Evolutionary conservation across 805 yeast species (phyloP).

Genomic region (Teunomyces atbi): DNA sequence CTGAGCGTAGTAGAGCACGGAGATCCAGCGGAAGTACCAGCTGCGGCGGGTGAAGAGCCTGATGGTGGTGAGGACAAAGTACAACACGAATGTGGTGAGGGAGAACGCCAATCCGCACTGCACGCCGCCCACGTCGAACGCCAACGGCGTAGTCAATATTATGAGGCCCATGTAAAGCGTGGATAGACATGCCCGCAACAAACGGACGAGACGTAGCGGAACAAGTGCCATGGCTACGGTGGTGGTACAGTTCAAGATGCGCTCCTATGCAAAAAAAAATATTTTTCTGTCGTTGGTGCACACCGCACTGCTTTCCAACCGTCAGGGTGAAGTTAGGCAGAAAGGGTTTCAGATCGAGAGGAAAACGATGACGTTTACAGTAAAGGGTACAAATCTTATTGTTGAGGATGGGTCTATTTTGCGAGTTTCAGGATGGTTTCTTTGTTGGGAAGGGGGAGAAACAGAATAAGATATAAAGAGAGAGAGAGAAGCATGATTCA

Average conservation of each 20-base stretch:
- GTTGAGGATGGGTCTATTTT: too few species aligned
- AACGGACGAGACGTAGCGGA: conserved; percentile 8
- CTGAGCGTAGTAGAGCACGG: conserved; percentile 70
- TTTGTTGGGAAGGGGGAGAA: neutral
- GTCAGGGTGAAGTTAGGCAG: neutral
- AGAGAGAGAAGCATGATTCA: too few species aligned
- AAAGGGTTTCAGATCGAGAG: too few species aligned
- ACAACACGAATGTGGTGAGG: conserved; percentile 54
- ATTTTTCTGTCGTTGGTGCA: neutral
- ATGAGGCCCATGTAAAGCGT: conserved; percentile 64
- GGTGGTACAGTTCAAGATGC: neutral
- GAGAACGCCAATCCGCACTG: conserved; percentile 87
- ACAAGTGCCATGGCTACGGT: conserved; percentile 5
- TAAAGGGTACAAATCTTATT: too few species aligned
- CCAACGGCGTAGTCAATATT: conserved; percentile 81
- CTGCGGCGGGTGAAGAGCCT: conserved; percentile 51
- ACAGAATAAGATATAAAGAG: neutral
- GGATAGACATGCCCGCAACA: conserved; percentile 45
- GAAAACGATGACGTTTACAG: too few species aligned
- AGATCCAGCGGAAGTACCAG: conserved; percentile 43
- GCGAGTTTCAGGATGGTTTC: neutral
- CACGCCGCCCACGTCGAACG: conserved; percentile 92
- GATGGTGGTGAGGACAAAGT: conserved; percentile 70
- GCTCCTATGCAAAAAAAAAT: neutral
- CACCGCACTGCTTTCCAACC: neutral